Base-by-base conservation (phyloP, 106 monocot genomes). In the Xerophyta viscosa region DNA sequence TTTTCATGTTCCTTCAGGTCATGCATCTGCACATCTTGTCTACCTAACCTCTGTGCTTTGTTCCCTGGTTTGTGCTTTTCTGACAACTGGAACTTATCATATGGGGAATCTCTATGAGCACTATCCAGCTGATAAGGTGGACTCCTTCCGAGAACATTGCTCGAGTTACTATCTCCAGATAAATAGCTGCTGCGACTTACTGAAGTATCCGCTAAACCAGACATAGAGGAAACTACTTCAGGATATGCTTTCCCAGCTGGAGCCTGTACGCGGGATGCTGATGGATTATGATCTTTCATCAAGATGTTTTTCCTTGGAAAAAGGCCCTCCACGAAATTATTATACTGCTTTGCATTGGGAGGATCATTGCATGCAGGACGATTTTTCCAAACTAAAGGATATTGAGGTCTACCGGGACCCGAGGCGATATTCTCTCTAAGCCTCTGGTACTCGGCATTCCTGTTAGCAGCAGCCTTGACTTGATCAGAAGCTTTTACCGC, bases 331-430 rank as follows among this genome's bases (percentile, higher is more conserved):
- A 61, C 75, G 57, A 48, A 66, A 57, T 91, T 74, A 50, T 67
- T 58, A 50, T 67, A 59, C 5, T 56, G 60, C 41, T 76, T 91
- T 23, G 51, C 65, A 22, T 61, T 86, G 21, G 76, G 55, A 75
- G 61, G 47, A 9, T 86, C 78, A 75, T 89, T 90, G 67, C 64
- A 86, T 31, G 90, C 70, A 52, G 70, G 75, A 29, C 86, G 82
- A 29, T 82, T 86, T 66, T 98, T 98, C 82, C 74, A 73, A 31
- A 90, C 86, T 47, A 98, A 62, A 7, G 86, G 89, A 60, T 64
- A 71, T 41, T 76, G 80, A 1, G 82, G 64, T 72, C 79, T 98
- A 58, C 71, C 79, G 66, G 85, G 72, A 52, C 78, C 76, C 19
- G 76, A 57, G 24, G 65, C 56, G 65, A 69, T 65, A 48, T 77